Conservation (phyloP, 1,284 basidiomycete species). For the Ustilago lituana region DNA sequence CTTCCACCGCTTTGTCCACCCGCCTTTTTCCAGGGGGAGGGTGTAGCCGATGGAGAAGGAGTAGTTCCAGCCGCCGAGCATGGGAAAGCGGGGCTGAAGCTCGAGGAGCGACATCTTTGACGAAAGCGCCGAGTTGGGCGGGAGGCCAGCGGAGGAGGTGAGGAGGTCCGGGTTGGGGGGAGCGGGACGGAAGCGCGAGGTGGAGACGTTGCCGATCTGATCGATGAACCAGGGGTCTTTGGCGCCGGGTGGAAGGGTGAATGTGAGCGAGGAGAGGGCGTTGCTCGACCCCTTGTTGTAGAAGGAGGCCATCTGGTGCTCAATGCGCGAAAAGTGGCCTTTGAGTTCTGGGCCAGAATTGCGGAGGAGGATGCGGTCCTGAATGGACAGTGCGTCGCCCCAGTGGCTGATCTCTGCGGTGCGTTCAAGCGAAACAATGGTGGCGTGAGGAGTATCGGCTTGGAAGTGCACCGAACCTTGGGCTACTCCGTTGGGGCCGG, state of each 20-base stretch:
- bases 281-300: conserved; percentile 74
- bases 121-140: neutral
- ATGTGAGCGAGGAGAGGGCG: conserved; percentile 75
- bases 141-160: neutral
- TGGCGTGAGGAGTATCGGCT: conserved; percentile 80
- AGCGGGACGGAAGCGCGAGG: conserved; percentile 81
- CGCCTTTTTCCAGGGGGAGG: conserved; percentile 69
- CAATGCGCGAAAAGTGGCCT: conserved; percentile 92
- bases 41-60: conserved; percentile 93
- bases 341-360: conserved; percentile 92
- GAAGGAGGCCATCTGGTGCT: conserved; percentile 81
- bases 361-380: conserved; percentile 83
- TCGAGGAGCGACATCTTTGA: conserved; percentile 73
- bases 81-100: conserved; percentile 86
- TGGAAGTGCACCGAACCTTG: conserved; percentile 79
- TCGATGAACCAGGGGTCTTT: conserved; percentile 57
- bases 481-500: conserved; percentile 59
- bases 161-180: conserved; percentile 25
- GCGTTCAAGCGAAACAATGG: conserved; percentile 78
- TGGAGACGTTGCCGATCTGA: conserved; percentile 92
- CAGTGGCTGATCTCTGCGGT: conserved; percentile 93
- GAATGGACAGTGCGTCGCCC: conserved; percentile 91
- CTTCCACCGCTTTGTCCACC: conserved; percentile 71
- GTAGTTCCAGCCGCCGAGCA: conserved; percentile 98
- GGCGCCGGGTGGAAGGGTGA: conserved; percentile 69